Percentiles rank a stretch among this genome's conserved stretches.
phyloP scores from a whole-genome alignment of 441 rosid genomes.

The Brassica hybrid region DNA sequence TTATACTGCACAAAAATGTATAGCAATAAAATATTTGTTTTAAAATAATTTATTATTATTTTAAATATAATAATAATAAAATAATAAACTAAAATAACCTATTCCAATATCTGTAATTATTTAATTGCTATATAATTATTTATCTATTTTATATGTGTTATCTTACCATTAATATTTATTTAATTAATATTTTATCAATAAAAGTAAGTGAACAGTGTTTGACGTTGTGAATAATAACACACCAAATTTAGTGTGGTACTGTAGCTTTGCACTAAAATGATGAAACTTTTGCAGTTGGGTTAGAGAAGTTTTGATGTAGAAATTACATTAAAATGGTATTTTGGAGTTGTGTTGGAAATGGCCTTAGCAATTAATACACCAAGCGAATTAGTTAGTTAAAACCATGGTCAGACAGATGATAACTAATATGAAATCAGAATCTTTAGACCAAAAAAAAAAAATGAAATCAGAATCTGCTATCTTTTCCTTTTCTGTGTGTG shows the following conservation, averaged over 20 bases:
- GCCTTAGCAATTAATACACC: background rate
- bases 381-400: constrained; percentile 4
- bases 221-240: background rate
- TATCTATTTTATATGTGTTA: too few relatives aligned
- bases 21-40: too few relatives aligned
- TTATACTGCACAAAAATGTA: too few relatives aligned
- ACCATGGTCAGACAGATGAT: background rate
- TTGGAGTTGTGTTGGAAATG: background rate
- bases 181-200: background rate
- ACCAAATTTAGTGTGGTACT: background rate
- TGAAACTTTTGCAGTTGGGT: background rate
- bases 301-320: background rate
- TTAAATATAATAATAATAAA: too few relatives aligned
- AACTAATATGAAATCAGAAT: constrained; percentile 1
- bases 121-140: too few relatives aligned
- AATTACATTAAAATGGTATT: background rate
- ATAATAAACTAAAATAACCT: too few relatives aligned
- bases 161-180: too few relatives aligned
- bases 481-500: background rate
- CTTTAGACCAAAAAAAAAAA: too few relatives aligned
- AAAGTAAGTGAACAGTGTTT: background rate
- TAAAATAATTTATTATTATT: too few relatives aligned
- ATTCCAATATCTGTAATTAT: too few relatives aligned
- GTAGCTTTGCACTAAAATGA: background rate
- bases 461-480: constrained; percentile 20